Conservation (phyloP, 177 flowering plant species). For the Tripterygium wilfordii region DNA sequence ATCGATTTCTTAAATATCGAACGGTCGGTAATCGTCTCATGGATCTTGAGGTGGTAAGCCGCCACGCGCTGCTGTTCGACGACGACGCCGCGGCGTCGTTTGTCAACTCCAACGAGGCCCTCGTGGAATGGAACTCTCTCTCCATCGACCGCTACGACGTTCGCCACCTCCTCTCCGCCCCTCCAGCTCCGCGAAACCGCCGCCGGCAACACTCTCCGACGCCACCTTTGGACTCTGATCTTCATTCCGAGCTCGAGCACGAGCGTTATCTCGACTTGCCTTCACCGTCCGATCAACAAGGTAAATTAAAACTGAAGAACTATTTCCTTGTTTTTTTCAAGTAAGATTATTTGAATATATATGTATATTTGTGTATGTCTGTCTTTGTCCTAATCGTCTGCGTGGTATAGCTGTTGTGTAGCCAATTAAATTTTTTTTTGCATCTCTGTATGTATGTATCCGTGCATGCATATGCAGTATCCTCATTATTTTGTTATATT, state of each 20-base stretch:
- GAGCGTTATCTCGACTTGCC: conserved; percentile 76
- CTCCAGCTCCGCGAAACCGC: conserved; percentile 49
- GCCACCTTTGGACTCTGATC: conserved; percentile 33
- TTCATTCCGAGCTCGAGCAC: conserved; percentile 63
- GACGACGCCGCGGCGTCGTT: conserved; percentile 75
- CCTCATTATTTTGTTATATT: too few relatives aligned
- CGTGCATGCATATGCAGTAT: too few relatives aligned
- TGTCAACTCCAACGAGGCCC: conserved; percentile 73
- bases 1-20: too few relatives aligned
- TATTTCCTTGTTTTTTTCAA: too few relatives aligned
- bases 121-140: conserved; percentile 85
- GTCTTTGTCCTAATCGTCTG: too few relatives aligned
- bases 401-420: too few relatives aligned
- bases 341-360: too few relatives aligned
- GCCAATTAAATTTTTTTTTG: too few relatives aligned
- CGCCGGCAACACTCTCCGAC: conserved; percentile 24
- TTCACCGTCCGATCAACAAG: conserved; percentile 31
- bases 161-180: conserved; percentile 77
- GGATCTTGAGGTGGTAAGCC: conserved; percentile 75
- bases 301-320: too few relatives aligned
- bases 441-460: too few relatives aligned
- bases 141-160: conserved; percentile 94
- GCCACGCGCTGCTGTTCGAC: conserved; percentile 90
- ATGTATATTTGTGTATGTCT: too few relatives aligned
- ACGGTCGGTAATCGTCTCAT: too few relatives aligned